phyloP scores from a whole-genome alignment of 164 flowering plant genomes.

The Berberis thunbergii region DNA sequence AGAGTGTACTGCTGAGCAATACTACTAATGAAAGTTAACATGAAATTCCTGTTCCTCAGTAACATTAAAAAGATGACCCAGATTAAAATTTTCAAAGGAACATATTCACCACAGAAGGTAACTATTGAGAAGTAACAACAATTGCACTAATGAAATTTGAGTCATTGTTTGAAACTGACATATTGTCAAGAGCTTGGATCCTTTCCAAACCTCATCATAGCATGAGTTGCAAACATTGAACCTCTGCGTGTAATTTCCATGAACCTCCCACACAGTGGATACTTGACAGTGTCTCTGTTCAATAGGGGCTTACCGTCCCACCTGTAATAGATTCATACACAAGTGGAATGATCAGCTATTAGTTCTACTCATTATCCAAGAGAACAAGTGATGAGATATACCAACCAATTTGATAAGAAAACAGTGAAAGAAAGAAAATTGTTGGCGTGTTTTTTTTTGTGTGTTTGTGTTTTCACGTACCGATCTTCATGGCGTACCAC shows the following conservation, averaged over 20 bases:
- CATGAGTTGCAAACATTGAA: conserved; percentile 69
- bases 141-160: too few relatives aligned
- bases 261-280: conserved; percentile 51
- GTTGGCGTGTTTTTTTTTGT: too few relatives aligned
- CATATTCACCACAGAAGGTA: too few relatives aligned
- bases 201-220: conserved; percentile 78
- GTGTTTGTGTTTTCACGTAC: conserved; percentile 23
- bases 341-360: neutral
- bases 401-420: neutral
- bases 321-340: conserved; percentile 25
- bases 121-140: too few relatives aligned
- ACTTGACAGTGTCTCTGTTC: conserved; percentile 55
- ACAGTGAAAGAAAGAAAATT: neutral
- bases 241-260: conserved; percentile 51
- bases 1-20: too few relatives aligned
- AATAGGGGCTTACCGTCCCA: conserved; percentile 80
- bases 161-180: neutral
- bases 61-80: too few relatives aligned
- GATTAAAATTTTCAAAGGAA: too few relatives aligned
- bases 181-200: conserved; percentile 35
- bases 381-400: neutral
- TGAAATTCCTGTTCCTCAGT: too few relatives aligned
- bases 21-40: too few relatives aligned
- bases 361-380: neutral
- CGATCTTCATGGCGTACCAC: conserved; percentile 80